Evolutionary conservation across 1,284 basidiomycete genomes (phyloP).

Genomic region (Mycena citricolor): DNA sequence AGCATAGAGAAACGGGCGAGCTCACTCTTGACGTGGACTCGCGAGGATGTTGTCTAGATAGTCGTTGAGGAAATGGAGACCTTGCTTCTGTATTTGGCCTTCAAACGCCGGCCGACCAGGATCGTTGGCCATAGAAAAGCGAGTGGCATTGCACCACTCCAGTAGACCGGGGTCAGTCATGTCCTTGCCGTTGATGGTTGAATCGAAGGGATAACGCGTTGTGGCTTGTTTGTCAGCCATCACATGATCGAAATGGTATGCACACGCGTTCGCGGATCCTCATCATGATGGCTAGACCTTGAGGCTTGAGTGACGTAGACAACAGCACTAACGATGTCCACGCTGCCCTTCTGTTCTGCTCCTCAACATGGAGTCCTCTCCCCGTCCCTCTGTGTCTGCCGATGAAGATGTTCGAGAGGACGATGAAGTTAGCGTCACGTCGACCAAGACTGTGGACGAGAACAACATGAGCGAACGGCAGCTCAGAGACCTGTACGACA

Average conservation of each 20-base stretch:
- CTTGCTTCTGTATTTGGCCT: slow-evolving; percentile 70
- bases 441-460: slow-evolving; percentile 11
- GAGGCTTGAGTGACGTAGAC: no score
- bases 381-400: no score
- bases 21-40: slow-evolving; percentile 64
- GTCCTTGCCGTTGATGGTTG: slow-evolving; percentile 15
- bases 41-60: slow-evolving; percentile 72
- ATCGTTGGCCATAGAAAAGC: slow-evolving; percentile 68
- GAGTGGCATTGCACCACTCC: slow-evolving; percentile 66
- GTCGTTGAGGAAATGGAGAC: slow-evolving; percentile 74
- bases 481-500: slow-evolving; percentile 57
- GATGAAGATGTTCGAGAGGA: no score
- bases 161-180: slow-evolving; percentile 46
- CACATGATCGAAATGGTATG: slow-evolving; percentile 12
- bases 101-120: slow-evolving; percentile 66
- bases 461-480: slow-evolving; percentile 38
- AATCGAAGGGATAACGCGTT: slow-evolving; percentile 20
- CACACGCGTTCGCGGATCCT: background rate
- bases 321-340: no score
- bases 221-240: slow-evolving; percentile 6
- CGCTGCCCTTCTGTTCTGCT: no score
- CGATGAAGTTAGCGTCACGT: no score
- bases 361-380: no score
- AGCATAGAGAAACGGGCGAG: slow-evolving; percentile 9
- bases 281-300: background rate